These are phyloP conservation scores for Dysphania ambrosioides DNA, from an alignment of 148 eudicot genomes.

Conservation along the genomic window DNA sequence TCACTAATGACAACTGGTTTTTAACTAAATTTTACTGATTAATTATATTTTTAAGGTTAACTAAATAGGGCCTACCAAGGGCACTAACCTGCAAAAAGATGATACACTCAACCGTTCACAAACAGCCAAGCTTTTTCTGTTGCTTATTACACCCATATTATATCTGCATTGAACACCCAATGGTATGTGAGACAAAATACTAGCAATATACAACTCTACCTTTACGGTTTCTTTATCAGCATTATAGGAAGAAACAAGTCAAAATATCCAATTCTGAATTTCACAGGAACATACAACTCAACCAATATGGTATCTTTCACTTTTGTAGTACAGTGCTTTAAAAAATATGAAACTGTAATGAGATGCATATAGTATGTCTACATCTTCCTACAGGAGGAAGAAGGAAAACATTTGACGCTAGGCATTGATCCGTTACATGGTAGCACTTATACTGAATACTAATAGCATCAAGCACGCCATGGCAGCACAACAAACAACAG, in stretches of 20 bases:
- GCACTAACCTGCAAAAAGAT: conserved; percentile 71
- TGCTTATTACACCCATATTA: conserved; percentile 84
- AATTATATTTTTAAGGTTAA: no score
- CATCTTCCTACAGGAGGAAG: not conserved
- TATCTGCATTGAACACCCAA: conserved; percentile 47
- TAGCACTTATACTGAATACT: not conserved
- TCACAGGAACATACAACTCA: not conserved
- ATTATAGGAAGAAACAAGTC: not conserved
- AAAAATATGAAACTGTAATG: not conserved
- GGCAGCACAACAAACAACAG: not conserved
- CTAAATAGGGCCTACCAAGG: no score
- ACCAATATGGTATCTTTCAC: not conserved
- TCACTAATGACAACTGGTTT: no score
- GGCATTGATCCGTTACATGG: not conserved
- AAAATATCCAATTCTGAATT: no score
- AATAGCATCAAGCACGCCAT: not conserved
- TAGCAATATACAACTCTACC: not conserved
- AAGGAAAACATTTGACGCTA: not conserved
- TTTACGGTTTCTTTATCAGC: not conserved
- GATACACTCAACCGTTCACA: conserved; percentile 73
- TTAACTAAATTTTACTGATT: no score
- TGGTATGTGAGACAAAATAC: not conserved
- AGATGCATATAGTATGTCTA: not conserved
- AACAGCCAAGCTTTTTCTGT: conserved; percentile 69
- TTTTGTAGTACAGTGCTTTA: not conserved